Conservation (phyloP, 495 filamentous ascomycete genomes). For the Pyrenula massariospora region DNA sequence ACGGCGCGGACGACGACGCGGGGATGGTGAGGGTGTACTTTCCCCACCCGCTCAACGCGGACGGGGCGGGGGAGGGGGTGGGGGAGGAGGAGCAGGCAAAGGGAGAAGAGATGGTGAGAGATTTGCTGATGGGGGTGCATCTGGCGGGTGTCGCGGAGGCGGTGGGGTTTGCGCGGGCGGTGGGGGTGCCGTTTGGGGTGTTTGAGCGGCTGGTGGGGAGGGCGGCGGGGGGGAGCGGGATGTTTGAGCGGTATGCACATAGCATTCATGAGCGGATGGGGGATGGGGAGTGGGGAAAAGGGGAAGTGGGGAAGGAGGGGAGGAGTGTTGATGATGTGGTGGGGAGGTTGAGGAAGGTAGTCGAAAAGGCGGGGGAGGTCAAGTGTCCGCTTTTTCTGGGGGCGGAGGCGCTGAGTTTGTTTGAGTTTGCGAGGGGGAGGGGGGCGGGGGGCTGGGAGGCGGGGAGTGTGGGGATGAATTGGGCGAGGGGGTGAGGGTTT, state of each 20-base stretch:
- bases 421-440: slow-evolving; percentile 19
- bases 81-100: slow-evolving; percentile 17
- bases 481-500: too few relatives aligned
- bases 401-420: slow-evolving; percentile 26
- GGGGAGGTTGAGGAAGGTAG: slow-evolving; percentile 41
- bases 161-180: slow-evolving; percentile 48
- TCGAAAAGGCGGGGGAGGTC: slow-evolving; percentile 45
- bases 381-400: slow-evolving; percentile 30
- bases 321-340: slow-evolving; percentile 45
- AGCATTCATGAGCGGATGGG: slow-evolving; percentile 35
- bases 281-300: slow-evolving; percentile 6
- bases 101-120: slow-evolving; percentile 39
- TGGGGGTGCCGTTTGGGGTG: slow-evolving; percentile 52
- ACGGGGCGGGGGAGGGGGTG: slow-evolving; percentile 8
- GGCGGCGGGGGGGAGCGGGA: slow-evolving; percentile 55
- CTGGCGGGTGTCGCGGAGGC: slow-evolving; percentile 55
- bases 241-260: slow-evolving; percentile 42
- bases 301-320: slow-evolving; percentile 13
- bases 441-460: background rate
- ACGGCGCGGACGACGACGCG: slow-evolving; percentile 56
- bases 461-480: background rate
- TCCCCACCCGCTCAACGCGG: slow-evolving; percentile 25
- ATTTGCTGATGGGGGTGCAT: slow-evolving; percentile 51
- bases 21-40: slow-evolving; percentile 53
- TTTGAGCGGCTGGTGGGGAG: slow-evolving; percentile 57